Evolutionary conservation across 805 yeast genomes (phyloP), one percentile per base, ranked within the genome.

Genomic region (Metschnikowia orientalis): DNA sequence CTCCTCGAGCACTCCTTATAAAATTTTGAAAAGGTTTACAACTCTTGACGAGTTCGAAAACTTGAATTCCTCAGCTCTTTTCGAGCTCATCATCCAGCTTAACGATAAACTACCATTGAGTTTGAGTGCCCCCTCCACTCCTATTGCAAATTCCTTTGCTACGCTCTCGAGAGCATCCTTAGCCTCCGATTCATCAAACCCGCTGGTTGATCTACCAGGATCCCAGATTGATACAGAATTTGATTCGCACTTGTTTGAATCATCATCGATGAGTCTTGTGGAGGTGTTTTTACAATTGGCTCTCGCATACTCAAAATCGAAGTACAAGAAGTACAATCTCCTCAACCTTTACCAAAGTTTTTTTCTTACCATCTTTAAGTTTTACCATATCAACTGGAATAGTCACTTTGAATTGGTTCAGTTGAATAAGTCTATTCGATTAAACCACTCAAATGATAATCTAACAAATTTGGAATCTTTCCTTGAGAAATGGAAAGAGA

Each of bases 101-200:
- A 63, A 63, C 45, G 72, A 66, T 46, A 54, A 55, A 30, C 48
- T 63, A 25, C 71, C 72, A 0, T 54, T 66, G 41, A 64, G 71
- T 49, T 48, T 64, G 21, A 60, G 67, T 12, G 70, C 72, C 4
- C 69, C 71, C 6, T 56, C 67, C 2, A 66, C 71, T 3, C 71
- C 72, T 13, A 49, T 63, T 5, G 26, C 51, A 12, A 31, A 37
- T 14, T 12, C 37, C 1, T 41, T 40, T 14, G 27, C 35, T 4
- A 18, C 44, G n/a, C 30, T 31, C 13, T 32, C 44, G 4, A 37
- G 32, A 12, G 24, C 33, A 4, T 42, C 44, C 2, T 28, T 37
- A 2, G 44, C 37, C 13, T 29, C 34, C n/a, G 27, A 35, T 13
- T 19, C 36, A 6, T 29, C 26, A 5, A 19, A 19, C 11, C 10